Evolutionary conservation across 1,139 yeast species (phyloP).

Genomic region (Candida mesenterica): DNA sequence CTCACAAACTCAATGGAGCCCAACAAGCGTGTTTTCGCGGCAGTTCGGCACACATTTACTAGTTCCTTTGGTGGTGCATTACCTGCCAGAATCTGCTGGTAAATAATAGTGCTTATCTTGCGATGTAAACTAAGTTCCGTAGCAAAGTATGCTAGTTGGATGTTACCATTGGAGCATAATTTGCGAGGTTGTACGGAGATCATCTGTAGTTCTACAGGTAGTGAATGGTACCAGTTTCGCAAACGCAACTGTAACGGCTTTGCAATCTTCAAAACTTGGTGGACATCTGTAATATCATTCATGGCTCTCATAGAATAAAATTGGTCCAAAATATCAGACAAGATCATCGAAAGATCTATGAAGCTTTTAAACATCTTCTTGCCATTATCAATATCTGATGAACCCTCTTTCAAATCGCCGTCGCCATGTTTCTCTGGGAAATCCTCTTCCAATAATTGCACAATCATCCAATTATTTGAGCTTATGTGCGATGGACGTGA

Average conservation of each 20-base stretch:
- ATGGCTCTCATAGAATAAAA: conserved; percentile 72
- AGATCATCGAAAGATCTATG: conserved; percentile 64
- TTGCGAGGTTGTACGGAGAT: conserved; percentile 57
- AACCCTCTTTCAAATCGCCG: conserved; percentile 56
- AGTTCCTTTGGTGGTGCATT: conserved; percentile 54
- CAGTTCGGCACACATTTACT: conserved; percentile 71
- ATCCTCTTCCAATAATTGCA: conserved; percentile 63
- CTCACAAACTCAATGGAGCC: conserved; percentile 83
- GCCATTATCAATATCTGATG: conserved; percentile 72
- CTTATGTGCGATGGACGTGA: conserved; percentile 77
- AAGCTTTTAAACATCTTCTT: conserved; percentile 66
- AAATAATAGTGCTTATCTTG: conserved; percentile 63
- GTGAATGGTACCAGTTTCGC: conserved; percentile 79
- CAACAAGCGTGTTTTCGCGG: conserved; percentile 74
- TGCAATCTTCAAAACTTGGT: conserved; percentile 67
- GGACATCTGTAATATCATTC: conserved; percentile 53
- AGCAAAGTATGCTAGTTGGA: conserved; percentile 83
- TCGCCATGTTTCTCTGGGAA: conserved; percentile 69
- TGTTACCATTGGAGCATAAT: conserved; percentile 66
- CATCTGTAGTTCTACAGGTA: conserved; percentile 73
- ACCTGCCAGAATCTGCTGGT: conserved; percentile 39
- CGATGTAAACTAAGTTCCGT: conserved; percentile 84
- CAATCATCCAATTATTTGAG: conserved; percentile 68
- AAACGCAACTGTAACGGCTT: conserved; percentile 81
- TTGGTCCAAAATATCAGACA: conserved; percentile 68